Evolutionary conservation across 805 yeast genomes (phyloP), one percentile per base, ranked within the genome.

Genomic region (Saturnispora ahearnii): DNA sequence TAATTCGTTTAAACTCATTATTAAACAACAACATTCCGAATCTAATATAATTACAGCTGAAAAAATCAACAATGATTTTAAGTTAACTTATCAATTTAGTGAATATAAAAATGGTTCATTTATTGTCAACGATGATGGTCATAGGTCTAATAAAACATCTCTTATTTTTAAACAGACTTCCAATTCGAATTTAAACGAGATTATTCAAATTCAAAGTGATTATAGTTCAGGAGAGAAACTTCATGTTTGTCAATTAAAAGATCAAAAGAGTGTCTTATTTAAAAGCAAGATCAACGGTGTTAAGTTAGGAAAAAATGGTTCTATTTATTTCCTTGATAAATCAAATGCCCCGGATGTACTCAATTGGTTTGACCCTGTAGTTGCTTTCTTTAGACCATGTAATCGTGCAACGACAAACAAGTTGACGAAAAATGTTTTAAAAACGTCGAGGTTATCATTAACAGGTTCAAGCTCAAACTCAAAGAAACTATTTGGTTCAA

Each of bases 1-100:
- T 13, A 33, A 26, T 9, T 73, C 72, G 1, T 71, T 65, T 51
- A 55, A 61, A 18, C 50, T 72, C 41, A 31, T 60, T 2, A 62
- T 72, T 46, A 62, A 55, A 26, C 63, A 56, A 46, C 66, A 63
- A 30, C 54, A 50, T 10, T 44, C 41, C 4, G 18, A 37, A 32
- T 51, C 52, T 8, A 41, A 37, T 40, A 45, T 50, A 22, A 60
- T 65, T 22, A 51, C 49, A 1, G 60, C 64, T 22, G 65, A 62
- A 24, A 62, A 59, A 44, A 44, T 48, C 3, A 62, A 64, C 2
- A 67, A 64, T 2, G 15, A 41, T 32, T 55, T 51, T 24, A 53
- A 48, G 15, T 34, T 62, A n/a, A 43, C 38, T 13, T 59, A 59
- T 28, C 42, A 30, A 4, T 45, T 50, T 32, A 51, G 51, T 44